Evolutionary conservation across 192 early-diverging fungal genomes (phyloP).

Genomic region (Diversispora epigaea): DNA sequence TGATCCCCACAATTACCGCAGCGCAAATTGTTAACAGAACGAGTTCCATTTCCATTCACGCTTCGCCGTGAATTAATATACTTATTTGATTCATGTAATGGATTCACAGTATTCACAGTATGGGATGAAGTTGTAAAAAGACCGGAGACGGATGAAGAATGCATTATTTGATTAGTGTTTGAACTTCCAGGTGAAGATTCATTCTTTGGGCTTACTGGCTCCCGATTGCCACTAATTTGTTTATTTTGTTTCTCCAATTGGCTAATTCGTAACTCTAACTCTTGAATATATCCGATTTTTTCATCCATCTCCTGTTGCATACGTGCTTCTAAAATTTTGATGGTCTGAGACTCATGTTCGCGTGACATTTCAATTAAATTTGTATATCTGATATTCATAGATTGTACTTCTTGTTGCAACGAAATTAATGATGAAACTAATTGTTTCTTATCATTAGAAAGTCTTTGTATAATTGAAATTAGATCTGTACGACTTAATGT

Average conservation of each 20-base stretch:
- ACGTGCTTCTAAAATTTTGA: slow-evolving; percentile 44
- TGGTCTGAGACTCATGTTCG: slow-evolving; percentile 47
- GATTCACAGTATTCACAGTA: not conserved
- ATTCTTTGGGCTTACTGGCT: slow-evolving; percentile 19
- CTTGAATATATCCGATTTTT: slow-evolving; percentile 48
- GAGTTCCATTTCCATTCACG: slow-evolving; percentile 35
- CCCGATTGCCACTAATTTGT: slow-evolving; percentile 32
- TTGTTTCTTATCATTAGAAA: slow-evolving; percentile 48
- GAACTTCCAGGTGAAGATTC: slow-evolving; percentile 32
- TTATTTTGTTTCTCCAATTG: slow-evolving; percentile 40
- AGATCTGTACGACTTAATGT: slow-evolving; percentile 12
- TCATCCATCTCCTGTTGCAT: slow-evolving; percentile 56
- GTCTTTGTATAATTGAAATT: slow-evolving; percentile 37
- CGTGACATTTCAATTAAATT: slow-evolving; percentile 44
- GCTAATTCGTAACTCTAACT: slow-evolving; percentile 39
- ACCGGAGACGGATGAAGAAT: slow-evolving; percentile 14
- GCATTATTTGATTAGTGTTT: slow-evolving; percentile 25
- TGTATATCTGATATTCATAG: slow-evolving; percentile 44
- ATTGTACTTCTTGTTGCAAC: slow-evolving; percentile 52
- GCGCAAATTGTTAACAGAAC: slow-evolving; percentile 30
- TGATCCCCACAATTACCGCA: slow-evolving; percentile 55
- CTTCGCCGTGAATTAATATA: slow-evolving; percentile 31
- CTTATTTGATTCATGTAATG: not conserved
- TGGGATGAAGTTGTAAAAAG: slow-evolving; percentile 26
- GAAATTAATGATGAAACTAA: slow-evolving; percentile 44